These are phyloP conservation scores for Nemania abortiva DNA, from an alignment of 2,329 filamentous ascomycete species.

Conservation along the genomic window DNA sequence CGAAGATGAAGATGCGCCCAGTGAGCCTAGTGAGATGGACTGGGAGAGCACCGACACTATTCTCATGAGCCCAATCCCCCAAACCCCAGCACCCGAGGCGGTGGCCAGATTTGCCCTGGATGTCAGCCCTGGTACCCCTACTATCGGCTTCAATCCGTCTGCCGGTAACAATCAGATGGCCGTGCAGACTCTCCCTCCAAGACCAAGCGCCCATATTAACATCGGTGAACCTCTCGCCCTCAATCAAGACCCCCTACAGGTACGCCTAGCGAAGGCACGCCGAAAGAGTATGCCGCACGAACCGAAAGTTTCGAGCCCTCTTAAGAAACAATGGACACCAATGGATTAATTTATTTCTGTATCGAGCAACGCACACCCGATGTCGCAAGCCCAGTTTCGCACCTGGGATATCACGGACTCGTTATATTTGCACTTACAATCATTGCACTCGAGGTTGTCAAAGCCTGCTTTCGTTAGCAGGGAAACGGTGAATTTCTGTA, in stretches of 20 bases:
- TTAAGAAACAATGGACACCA: constrained; percentile 68
- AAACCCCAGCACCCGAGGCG: constrained; percentile 68
- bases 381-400: constrained; percentile 25
- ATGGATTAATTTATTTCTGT: constrained; percentile 19
- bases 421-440: constrained; percentile 26
- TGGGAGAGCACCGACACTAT: constrained; percentile 54
- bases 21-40: constrained; percentile 52
- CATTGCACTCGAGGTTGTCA: constrained; percentile 27
- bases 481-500: constrained; percentile 17
- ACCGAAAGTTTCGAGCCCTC: constrained; percentile 78
- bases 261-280: constrained; percentile 76
- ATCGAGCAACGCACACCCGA: constrained; percentile 15
- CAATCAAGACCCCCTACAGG: constrained; percentile 69
- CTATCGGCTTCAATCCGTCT: constrained; percentile 51
- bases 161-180: constrained; percentile 55
- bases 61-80: constrained; percentile 67
- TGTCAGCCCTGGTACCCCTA: constrained; percentile 61
- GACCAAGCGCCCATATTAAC: constrained; percentile 54
- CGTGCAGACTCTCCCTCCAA: constrained; percentile 68
- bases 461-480: constrained; percentile 21
- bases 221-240: constrained; percentile 59
- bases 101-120: constrained; percentile 66
- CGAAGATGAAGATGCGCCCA: constrained; percentile 50
- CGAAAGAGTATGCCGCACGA: constrained; percentile 84
- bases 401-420: constrained; percentile 2